Conservation (phyloP, 768 basidiomycete genomes). For the Trametes sanguinea region DNA sequence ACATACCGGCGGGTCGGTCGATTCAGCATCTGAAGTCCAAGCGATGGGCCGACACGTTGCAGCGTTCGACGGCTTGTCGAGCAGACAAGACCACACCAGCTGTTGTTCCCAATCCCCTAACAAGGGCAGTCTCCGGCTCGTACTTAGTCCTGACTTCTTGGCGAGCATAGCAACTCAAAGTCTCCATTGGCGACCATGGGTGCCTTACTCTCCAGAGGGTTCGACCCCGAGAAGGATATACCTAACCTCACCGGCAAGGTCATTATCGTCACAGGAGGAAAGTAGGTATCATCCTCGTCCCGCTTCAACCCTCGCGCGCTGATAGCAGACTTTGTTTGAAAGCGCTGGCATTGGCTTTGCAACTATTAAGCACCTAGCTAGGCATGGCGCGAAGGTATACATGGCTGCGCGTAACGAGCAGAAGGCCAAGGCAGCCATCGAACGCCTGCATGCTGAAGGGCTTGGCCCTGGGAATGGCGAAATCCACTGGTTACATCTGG, state of each 20-base stretch:
- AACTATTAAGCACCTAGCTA: slow-evolving; percentile 53
- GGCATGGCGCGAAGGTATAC: slow-evolving; percentile 60
- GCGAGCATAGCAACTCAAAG: no score
- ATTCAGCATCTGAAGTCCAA: slow-evolving; percentile 1
- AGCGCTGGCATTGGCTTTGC: slow-evolving; percentile 53
- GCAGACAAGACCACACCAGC: neutral
- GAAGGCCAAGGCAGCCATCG: slow-evolving; percentile 51
- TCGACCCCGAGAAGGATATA: slow-evolving; percentile 43
- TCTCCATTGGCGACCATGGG: slow-evolving; percentile 8
- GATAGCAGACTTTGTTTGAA: neutral
- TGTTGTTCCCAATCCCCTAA: neutral
- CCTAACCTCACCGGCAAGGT: slow-evolving; percentile 52
- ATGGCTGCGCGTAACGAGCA: slow-evolving; percentile 52
- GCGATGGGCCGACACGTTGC: slow-evolving; percentile 5
- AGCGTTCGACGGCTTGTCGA: neutral
- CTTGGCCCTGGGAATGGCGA: slow-evolving; percentile 47
- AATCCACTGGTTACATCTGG: slow-evolving; percentile 51
- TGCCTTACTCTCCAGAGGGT: slow-evolving; percentile 23
- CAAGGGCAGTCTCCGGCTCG: neutral
- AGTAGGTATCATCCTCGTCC: slow-evolving; percentile 35
- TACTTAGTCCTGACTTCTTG: no score
- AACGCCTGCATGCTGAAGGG: slow-evolving; percentile 45
- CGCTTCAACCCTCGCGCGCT: neutral
- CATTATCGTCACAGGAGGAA: slow-evolving; percentile 58
- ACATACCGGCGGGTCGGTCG: slow-evolving; percentile 7